Conservation (phyloP, 768 basidiomycete genomes). For the Clitopilus passeckerianus region DNA sequence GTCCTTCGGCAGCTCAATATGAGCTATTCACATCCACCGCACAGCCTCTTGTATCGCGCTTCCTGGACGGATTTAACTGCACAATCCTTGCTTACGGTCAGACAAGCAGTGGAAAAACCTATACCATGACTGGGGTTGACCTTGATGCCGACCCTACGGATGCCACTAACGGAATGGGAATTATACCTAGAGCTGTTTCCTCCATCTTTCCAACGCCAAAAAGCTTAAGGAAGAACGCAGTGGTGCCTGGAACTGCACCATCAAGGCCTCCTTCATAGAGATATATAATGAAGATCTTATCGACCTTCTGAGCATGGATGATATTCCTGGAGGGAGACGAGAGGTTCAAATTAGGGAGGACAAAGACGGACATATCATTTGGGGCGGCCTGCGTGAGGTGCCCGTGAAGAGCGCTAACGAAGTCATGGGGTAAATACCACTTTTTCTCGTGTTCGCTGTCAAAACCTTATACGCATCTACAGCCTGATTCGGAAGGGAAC, state of each 20-base stretch:
- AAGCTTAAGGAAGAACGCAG: constrained; percentile 75
- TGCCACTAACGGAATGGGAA: constrained; percentile 82
- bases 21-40: constrained; percentile 83
- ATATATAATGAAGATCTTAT: constrained; percentile 99
- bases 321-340: constrained; percentile 58
- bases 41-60: constrained; percentile 79
- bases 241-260: constrained; percentile 67
- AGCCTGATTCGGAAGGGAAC: constrained; percentile 89
- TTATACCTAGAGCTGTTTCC: constrained; percentile 91
- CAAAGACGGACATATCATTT: constrained; percentile 94
- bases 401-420: constrained; percentile 78
- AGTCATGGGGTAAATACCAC: constrained; percentile 81
- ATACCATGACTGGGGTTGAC: constrained; percentile 96
- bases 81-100: constrained; percentile 98
- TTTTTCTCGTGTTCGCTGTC: background rate
- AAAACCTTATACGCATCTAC: constrained; percentile 5
- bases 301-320: constrained; percentile 81
- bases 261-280: constrained; percentile 95
- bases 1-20: constrained; percentile 80
- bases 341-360: constrained; percentile 97
- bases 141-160: constrained; percentile 84
- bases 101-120: constrained; percentile 94
- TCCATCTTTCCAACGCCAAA: constrained; percentile 79
- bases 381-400: constrained; percentile 93
- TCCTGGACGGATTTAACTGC: constrained; percentile 93